phyloP scores from a whole-genome alignment of 331 rosid genomes.

The Ulmus americana region DNA sequence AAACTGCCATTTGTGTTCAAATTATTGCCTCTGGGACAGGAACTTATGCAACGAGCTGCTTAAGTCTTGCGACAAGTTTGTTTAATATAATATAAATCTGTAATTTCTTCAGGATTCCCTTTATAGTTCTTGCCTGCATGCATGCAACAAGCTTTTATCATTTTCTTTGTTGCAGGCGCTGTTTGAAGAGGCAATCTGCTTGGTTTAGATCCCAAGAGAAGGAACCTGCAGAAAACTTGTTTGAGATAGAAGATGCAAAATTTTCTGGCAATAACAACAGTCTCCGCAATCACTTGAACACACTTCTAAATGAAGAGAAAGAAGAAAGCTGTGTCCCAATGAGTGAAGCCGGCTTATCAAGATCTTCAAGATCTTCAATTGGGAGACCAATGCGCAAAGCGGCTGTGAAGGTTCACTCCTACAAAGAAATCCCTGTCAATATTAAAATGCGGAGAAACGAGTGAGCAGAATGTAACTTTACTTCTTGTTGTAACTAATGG shows the following conservation, averaged over 20 bases:
- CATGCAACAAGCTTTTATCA: no score
- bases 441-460: constrained; percentile 55
- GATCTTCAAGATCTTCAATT: constrained; percentile 42
- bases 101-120: no score
- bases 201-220: constrained; percentile 38
- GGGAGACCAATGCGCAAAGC: constrained; percentile 67
- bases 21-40: no score
- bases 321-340: constrained; percentile 27
- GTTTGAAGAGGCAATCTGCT: constrained; percentile 59
- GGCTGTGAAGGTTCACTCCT: constrained; percentile 55
- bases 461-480: constrained; percentile 9
- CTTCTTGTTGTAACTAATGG: background rate
- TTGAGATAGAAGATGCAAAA: constrained; percentile 58
- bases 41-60: no score
- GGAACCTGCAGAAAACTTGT: constrained; percentile 43
- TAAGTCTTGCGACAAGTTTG: no score
- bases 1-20: background rate
- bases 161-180: constrained; percentile 35
- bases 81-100: no score
- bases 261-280: constrained; percentile 9
- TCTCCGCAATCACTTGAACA: constrained; percentile 1
- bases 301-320: constrained; percentile 14
- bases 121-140: no score
- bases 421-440: constrained; percentile 49
- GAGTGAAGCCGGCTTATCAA: constrained; percentile 24